These are phyloP conservation scores for Brassica balearica DNA, from an alignment of 441 rosid species.

Conservation along the genomic window DNA sequence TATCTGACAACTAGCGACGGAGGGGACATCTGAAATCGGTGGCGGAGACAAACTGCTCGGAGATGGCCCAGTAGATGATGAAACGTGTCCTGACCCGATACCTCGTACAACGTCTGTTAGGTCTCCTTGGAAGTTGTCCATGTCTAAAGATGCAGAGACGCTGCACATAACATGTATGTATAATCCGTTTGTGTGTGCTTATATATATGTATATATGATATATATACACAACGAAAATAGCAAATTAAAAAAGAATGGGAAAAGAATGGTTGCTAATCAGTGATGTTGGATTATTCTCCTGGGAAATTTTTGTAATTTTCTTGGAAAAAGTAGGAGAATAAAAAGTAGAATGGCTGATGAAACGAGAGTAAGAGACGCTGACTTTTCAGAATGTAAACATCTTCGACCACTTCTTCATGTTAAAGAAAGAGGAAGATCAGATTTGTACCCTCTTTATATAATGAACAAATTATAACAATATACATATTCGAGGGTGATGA, in stretches of 20 bases:
- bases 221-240: neutral
- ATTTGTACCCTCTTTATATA: constrained; percentile 26
- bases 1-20: constrained; percentile 22
- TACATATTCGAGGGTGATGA: constrained; percentile 26
- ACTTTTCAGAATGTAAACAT: constrained; percentile 65
- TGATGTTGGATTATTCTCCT: constrained; percentile 15
- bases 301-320: neutral
- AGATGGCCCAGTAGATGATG: constrained; percentile 30
- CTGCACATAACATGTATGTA: constrained; percentile 50
- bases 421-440: constrained; percentile 15
- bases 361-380: constrained; percentile 56
- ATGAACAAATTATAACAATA: constrained; percentile 16
- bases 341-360: constrained; percentile 23
- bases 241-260: constrained; percentile 7
- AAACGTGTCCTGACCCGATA: constrained; percentile 40
- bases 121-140: constrained; percentile 89
- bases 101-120: constrained; percentile 79
- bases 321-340: neutral
- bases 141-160: constrained; percentile 46
- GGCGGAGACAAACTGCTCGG: constrained; percentile 21
- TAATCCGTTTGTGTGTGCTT: neutral
- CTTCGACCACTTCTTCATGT: constrained; percentile 38
- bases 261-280: neutral
- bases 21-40: constrained; percentile 37
- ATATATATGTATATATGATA: neutral